Evolutionary conservation across 805 yeast genomes (phyloP).

Genomic region (Isabelozyma pseudorhagii): DNA sequence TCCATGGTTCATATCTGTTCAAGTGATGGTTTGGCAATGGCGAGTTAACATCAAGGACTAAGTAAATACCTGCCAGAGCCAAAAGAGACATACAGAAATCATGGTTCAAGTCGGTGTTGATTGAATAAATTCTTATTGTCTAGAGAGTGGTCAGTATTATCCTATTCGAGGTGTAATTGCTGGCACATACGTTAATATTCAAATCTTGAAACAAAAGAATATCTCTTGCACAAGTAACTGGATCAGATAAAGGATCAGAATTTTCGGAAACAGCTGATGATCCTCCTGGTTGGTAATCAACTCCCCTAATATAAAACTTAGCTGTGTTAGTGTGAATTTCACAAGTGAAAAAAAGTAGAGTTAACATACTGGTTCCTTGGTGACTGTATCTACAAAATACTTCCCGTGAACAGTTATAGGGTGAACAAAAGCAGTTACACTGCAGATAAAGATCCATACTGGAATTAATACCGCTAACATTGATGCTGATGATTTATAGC

Average conservation of each 20-base stretch:
- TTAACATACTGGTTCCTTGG: constrained; percentile 63
- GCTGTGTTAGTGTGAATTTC: constrained; percentile 9
- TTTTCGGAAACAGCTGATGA: constrained; percentile 63
- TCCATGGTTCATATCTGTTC: constrained; percentile 93
- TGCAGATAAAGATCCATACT: background rate
- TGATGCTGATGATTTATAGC: background rate
- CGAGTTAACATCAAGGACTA: constrained; percentile 87
- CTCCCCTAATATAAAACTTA: constrained; percentile 77
- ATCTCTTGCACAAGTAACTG: constrained; percentile 75
- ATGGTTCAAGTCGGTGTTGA: constrained; percentile 79
- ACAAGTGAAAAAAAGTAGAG: background rate
- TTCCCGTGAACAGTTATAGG: constrained; percentile 71
- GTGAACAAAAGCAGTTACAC: constrained; percentile 31
- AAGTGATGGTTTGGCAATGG: constrained; percentile 76
- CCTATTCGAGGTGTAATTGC: background rate
- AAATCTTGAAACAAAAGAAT: constrained; percentile 74
- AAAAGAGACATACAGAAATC: constrained; percentile 88
- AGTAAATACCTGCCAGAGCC: constrained; percentile 89
- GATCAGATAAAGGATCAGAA: constrained; percentile 76
- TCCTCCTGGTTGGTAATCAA: constrained; percentile 97
- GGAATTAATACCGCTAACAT: background rate
- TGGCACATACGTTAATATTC: constrained; percentile 59
- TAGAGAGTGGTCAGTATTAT: constrained; percentile 4
- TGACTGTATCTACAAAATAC: constrained; percentile 72
- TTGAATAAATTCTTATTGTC: constrained; percentile 83